A percentile compares a stretch with the other conserved stretches of the same genome.
Conservation (phyloP, 495 filamentous ascomycete species). For the Baudoinia panamericana region DNA sequence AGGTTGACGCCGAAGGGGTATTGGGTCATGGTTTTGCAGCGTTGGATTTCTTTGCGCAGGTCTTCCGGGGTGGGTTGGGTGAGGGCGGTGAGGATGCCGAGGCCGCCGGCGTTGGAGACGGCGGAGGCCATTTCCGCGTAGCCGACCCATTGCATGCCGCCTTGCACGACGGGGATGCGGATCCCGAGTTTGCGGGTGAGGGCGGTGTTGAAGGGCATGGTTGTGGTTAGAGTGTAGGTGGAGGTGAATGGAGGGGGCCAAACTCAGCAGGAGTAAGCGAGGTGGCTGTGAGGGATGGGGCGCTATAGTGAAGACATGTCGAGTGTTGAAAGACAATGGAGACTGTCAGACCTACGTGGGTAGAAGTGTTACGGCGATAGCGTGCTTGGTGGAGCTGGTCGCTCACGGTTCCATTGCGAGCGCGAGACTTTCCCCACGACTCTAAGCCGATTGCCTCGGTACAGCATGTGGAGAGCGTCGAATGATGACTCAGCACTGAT, state of each 20-base stretch:
- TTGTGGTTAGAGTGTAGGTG: constrained; percentile 8
- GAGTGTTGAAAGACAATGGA: too few relatives aligned
- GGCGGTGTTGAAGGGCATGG: constrained; percentile 86
- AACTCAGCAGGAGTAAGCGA: too few relatives aligned
- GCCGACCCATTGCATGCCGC: constrained; percentile 89
- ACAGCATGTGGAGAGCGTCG: too few relatives aligned
- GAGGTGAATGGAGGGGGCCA: too few relatives aligned
- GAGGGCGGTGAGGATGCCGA: constrained; percentile 84
- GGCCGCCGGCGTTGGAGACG: constrained; percentile 87
- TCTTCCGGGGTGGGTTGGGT: constrained; percentile 89
- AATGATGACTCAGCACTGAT: too few relatives aligned
- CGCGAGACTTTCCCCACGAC: background rate
- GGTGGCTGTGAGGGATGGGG: too few relatives aligned
- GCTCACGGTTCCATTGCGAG: too few relatives aligned
- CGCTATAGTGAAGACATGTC: too few relatives aligned
- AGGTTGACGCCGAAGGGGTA: constrained; percentile 93
- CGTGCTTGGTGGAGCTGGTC: too few relatives aligned
- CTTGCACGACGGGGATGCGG: constrained; percentile 88
- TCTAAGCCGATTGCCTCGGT: background rate
- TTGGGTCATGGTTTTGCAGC: constrained; percentile 70
- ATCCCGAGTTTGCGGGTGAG: constrained; percentile 85
- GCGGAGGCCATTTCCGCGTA: constrained; percentile 87
- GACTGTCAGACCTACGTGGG: too few relatives aligned
- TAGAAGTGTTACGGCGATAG: too few relatives aligned
- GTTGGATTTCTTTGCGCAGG: constrained; percentile 83